phyloP scores from a whole-genome alignment of 169 alveolate genomes.

The Plasmodium gaboni region DNA sequence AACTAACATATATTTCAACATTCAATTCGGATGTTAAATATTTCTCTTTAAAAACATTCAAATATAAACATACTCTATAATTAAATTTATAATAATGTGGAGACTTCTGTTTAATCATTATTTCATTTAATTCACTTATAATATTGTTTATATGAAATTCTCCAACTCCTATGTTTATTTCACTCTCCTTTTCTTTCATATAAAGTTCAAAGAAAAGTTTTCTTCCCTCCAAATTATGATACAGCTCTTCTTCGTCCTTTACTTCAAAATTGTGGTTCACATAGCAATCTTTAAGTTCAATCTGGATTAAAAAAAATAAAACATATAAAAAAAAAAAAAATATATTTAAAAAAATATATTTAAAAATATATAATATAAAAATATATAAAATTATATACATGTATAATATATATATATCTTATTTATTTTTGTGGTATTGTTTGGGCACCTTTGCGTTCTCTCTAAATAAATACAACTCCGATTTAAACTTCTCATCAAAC shows the following conservation, averaged over 20 bases:
- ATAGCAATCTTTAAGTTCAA: constrained; percentile 49
- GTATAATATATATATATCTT: not conserved
- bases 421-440: not conserved
- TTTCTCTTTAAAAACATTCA: constrained; percentile 60
- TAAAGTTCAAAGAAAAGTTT: constrained; percentile 8
- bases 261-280: constrained; percentile 21
- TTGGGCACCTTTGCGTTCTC: constrained; percentile 27
- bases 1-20: constrained; percentile 14
- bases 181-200: constrained; percentile 1
- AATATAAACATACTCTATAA: constrained; percentile 14
- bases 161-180: constrained; percentile 53
- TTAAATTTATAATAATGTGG: constrained; percentile 22
- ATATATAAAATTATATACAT: not conserved
- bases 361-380: not conserved
- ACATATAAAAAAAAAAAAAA: not conserved
- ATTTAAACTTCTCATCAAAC: constrained; percentile 2
- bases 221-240: constrained; percentile 10
- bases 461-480: constrained; percentile 23
- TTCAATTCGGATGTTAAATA: constrained; percentile 50
- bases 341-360: not conserved
- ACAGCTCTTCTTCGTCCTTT: constrained; percentile 8
- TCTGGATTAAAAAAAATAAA: constrained; percentile 13
- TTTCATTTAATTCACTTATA: constrained; percentile 11
- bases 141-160: constrained; percentile 13
- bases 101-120: not conserved